Conservation (phyloP, 2,329 filamentous ascomycete species). For the Penicillium sp. region DNA sequence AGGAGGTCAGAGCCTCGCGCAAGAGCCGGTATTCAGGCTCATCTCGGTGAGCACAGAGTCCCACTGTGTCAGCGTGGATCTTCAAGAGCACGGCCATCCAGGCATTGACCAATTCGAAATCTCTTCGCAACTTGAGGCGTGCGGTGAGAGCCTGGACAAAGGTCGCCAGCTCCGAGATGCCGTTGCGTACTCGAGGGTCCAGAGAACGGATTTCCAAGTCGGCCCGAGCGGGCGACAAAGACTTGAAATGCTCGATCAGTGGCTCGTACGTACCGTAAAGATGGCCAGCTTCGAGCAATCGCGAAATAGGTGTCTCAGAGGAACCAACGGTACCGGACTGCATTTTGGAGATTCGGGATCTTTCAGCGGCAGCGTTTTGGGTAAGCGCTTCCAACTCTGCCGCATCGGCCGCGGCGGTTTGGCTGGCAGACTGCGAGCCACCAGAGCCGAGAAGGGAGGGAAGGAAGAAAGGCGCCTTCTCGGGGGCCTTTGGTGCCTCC, state of each 20-base stretch:
- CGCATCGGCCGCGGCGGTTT: constrained; percentile 35
- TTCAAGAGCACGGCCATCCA: constrained; percentile 96
- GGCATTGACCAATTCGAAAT: constrained; percentile 92
- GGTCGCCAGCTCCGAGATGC: constrained; percentile 70
- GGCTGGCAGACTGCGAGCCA: constrained; percentile 24
- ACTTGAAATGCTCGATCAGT: constrained; percentile 78
- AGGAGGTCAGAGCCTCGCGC: constrained; percentile 64
- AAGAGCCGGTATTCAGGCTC: constrained; percentile 52
- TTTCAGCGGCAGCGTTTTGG: constrained; percentile 50
- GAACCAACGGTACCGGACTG: constrained; percentile 51
- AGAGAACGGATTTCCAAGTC: constrained; percentile 91
- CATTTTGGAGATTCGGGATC: constrained; percentile 70
- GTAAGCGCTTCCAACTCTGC: constrained; percentile 33
- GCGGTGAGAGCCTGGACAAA: constrained; percentile 82
- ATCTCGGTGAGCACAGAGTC: constrained; percentile 50
- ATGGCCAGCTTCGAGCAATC: constrained; percentile 51
- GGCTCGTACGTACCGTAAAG: constrained; percentile 63
- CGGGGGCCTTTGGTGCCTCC: constrained; percentile 85
- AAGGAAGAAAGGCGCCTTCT: constrained; percentile 95
- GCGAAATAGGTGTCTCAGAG: constrained; percentile 49
- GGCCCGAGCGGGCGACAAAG: constrained; percentile 78
- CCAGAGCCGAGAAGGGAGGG: constrained; percentile 51
- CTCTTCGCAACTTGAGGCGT: constrained; percentile 68
- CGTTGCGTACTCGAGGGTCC: constrained; percentile 47
- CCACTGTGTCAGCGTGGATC: constrained; percentile 69